phyloP scores from a whole-genome alignment of 2,329 filamentous ascomycete genomes.

The Colletotrichum sp. region DNA sequence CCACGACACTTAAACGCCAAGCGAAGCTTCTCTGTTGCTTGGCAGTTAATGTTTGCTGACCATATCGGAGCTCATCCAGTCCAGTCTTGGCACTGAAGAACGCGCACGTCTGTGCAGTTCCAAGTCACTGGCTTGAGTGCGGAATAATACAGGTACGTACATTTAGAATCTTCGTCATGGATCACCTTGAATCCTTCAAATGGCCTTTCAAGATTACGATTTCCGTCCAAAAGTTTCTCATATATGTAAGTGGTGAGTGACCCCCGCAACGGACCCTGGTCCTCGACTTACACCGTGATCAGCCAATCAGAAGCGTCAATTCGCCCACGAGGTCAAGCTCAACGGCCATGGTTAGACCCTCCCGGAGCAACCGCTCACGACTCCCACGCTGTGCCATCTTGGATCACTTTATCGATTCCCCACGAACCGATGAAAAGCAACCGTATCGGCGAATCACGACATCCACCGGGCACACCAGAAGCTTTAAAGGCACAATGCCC shows the following conservation, averaged over 20 bases:
- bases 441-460: constrained; percentile 2
- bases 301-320: constrained; percentile 6
- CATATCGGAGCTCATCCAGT: neutral
- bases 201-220: neutral
- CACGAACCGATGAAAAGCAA: neutral
- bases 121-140: neutral
- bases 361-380: neutral
- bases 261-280: neutral
- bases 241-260: neutral
- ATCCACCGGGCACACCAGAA: neutral
- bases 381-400: neutral
- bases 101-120: neutral
- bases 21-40: constrained; percentile 7
- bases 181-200: neutral
- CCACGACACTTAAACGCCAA: neutral
- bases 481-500: neutral
- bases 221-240: neutral
- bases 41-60: neutral
- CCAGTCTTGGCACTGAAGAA: neutral
- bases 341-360: neutral
- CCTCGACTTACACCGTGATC: neutral
- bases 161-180: neutral
- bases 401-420: neutral
- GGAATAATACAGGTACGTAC: neutral
- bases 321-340: constrained; percentile 9